Base-by-base conservation (phyloP, 768 basidiomycete species). In the Coprinopsis sp. region DNA sequence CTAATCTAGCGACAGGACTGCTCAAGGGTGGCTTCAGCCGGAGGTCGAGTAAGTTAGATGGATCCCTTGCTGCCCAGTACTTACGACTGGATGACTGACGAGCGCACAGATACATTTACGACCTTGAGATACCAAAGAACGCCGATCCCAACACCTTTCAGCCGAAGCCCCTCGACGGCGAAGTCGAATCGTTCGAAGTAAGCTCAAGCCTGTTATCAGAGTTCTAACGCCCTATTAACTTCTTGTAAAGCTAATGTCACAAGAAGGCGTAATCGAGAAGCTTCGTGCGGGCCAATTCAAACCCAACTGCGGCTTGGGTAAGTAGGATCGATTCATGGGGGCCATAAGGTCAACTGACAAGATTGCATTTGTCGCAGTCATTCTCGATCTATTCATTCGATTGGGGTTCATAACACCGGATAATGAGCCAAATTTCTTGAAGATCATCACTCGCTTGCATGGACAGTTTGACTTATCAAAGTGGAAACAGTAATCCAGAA, bases 111-210 rank as follows among this genome's bases (percentile, higher is more conserved):
- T 93, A 89, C 59, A 70, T 86, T 19, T 98, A 92, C 57, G 91
- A 97, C 56, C 70, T 97, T 38, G 63, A 65, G 38, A 75, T 96
- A 18, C 91, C 91, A 0, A 51, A 67, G 4, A 66, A 64, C 25
- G 58, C 57, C 12, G 72, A 79, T 52, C 59, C 74, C 14, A 62
- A 69, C 12, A 64, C 72, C 14, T 79, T 86, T 52, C 69, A 71
- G 37, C 91, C 90, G 6, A 72, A 73, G 42, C 91, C 93, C 0
- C 70, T 79, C 18, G 96, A 99, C 54, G 93, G 91, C 21, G 96
- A 99, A 60, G 96, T 96, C 2, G 93, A 96, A 60, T 84, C 78
- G 1, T 99, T 99, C 55, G 81, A 91, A 69, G 93, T 92, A 46
- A 37, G 12, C 13, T 21, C 29, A 39, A 5, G 12, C 12, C 23